Base-by-base conservation (phyloP, 2,329 filamentous ascomycete species). In the Hirsutella minnesotensis region DNA sequence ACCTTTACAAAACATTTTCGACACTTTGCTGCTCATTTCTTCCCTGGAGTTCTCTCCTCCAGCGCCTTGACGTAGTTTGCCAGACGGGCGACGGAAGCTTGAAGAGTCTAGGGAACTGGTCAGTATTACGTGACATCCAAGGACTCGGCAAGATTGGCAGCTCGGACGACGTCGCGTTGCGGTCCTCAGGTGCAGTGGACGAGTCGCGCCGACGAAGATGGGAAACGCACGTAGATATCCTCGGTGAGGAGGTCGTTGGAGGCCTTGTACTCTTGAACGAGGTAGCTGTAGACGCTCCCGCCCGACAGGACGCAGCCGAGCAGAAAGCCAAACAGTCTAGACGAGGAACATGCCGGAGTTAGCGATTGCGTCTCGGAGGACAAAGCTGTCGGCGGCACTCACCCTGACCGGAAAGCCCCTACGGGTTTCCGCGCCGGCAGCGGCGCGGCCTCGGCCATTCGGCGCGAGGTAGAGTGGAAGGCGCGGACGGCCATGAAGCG, bases 201-300 rank as follows among this genome's bases (percentile, higher is more conserved):
- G n/a, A n/a, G n/a, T n/a, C n/a, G n/a, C n/a, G n/a, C n/a, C n/a
- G n/a, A n/a, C 13, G 10, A 18, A 12, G 33, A 21, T 21, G 22
- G 12, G 13, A n/a, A 20, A 82, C 86, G 65, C 76, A 95, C 90
- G 66, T 90, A 90, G 62, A 96, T 95, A 66, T 96, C 90, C 67
- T 95, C 88, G 47, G 83, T 90, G 65, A 96, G 70, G 58, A 95
- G 75, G 67, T 94, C 86, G 69, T 95, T 96, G 53, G 87, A 86
- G 36, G 88, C 73, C 68, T 88, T 87, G 72, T 95, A 96, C 65
- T 96, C 89, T 61, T 90, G 80, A 54, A 96, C 69, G 51, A 95
- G 77, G 64, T 96, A 96, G 63, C 86, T 88, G 69, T 95, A 96
- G 54, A 94, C 83, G 45, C 79, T 82, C 41, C 75, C 77, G 55